Percentiles rank a stretch among this genome's conserved stretches.
Evolutionary conservation across 192 early-diverging fungal species (phyloP).

Genomic region (Powellomyces hirtus): DNA sequence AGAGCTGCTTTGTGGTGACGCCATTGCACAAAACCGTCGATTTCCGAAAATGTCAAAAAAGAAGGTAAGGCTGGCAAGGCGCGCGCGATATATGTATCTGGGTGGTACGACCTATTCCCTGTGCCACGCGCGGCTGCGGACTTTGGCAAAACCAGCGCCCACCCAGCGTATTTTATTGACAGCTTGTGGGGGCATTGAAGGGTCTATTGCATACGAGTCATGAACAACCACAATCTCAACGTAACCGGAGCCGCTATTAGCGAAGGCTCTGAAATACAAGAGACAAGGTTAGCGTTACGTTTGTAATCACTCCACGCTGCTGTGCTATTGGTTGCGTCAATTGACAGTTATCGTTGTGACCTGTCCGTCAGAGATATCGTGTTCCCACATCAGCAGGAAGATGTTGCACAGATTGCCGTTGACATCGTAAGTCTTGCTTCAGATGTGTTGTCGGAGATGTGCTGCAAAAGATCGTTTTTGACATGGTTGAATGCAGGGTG

Average conservation of each 20-base stretch:
- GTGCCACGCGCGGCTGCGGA: too few relatives aligned
- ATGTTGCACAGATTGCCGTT: slow-evolving; percentile 85
- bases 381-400: slow-evolving; percentile 80
- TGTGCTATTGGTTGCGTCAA: background rate
- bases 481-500: slow-evolving; percentile 42
- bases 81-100: too few relatives aligned
- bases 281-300: slow-evolving; percentile 27
- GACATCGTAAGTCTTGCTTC: slow-evolving; percentile 64
- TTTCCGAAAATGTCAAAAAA: too few relatives aligned
- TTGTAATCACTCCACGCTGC: background rate
- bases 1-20: too few relatives aligned
- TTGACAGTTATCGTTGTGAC: background rate
- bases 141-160: too few relatives aligned
- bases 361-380: slow-evolving; percentile 71
- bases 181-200: too few relatives aligned
- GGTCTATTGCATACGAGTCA: too few relatives aligned
- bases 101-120: too few relatives aligned
- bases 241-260: slow-evolving; percentile 26
- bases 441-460: background rate
- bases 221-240: slow-evolving; percentile 26
- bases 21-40: too few relatives aligned
- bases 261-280: slow-evolving; percentile 20
- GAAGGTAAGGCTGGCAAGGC: too few relatives aligned
- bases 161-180: too few relatives aligned
- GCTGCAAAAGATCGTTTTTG: background rate